Evolutionary conservation across 31 red algal genomes (phyloP), one percentile per base, ranked within the genome.

Genomic region (Bonnemaisonia californica): DNA sequence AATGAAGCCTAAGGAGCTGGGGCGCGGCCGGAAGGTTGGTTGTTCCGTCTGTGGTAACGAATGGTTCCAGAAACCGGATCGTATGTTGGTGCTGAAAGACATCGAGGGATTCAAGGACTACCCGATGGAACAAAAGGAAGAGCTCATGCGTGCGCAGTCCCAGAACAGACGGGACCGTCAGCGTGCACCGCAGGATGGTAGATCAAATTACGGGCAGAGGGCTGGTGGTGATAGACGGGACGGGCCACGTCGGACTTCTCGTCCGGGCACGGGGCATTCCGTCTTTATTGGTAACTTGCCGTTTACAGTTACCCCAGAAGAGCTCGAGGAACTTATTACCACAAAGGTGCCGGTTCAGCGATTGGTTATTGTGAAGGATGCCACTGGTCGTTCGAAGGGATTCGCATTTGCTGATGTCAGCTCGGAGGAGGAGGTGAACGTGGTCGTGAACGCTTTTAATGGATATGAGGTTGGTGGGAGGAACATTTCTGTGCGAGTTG

Each of bases 261-360:
- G 4, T 4, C 8, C 8, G 7, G 9, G 32, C 39, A 31, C 56
- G 26, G 21, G 28, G 16, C 70, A 81, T 64, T 79, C 84, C 7
- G 71, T 94, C 32, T 94, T 94, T 79, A 85, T 94, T 58, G 91
- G 84, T 2, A 94, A 94, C 58, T 62, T 94, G 37, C 65, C 84
- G 12, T 94, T 79, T 62, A 42, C 67, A 1, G 74, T 84, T 34
- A 24, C 51, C 24, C 21, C 79, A 42, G 64, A 80, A 9, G 74
- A 94, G 59, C 62, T 94, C 26, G 57, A 74, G n/a, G 81, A 74
- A 31, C 9, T 89, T 38, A 40, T 93, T 19, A 66, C 22, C 23
- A 21, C 16, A n/a, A 51, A 54, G 16, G 78, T 86, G 3, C 18
- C 34, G 9, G 38, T 76, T 61, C 45, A 21, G 18, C 76, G 79